These are phyloP conservation scores for Pseudocercospora pini-densiflorae DNA, from an alignment of 2,329 filamentous ascomycete genomes.

Conservation along the genomic window DNA sequence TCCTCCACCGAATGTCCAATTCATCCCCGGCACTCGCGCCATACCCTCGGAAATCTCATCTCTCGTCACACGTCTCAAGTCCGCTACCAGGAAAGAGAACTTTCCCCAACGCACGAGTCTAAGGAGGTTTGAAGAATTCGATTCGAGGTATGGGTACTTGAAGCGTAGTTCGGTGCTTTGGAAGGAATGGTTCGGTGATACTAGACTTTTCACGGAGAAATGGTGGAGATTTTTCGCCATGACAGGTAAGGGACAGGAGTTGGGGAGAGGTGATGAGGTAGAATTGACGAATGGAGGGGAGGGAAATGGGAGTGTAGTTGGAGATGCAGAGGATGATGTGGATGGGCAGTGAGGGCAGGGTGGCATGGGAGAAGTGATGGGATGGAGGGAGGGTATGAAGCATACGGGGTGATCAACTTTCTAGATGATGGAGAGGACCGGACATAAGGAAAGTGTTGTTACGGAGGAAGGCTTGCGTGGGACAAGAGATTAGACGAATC, in stretches of 20 bases:
- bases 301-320: no score
- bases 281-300: no score
- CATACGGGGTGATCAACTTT: no score
- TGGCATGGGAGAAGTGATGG: not conserved
- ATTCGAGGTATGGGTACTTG: not conserved
- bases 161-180: not conserved
- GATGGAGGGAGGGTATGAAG: no score
- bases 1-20: not conserved
- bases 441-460: no score
- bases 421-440: no score
- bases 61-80: not conserved
- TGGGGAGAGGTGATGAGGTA: not conserved
- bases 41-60: constrained; percentile 4
- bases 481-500: no score
- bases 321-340: not conserved
- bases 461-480: no score
- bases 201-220: constrained; percentile 18
- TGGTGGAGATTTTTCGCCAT: constrained; percentile 19
- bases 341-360: not conserved
- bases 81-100: not conserved
- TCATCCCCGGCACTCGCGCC: not conserved
- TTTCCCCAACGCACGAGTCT: not conserved
- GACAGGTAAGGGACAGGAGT: constrained; percentile 4
- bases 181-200: constrained; percentile 20
- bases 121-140: not conserved